A percentile compares a stretch with the other conserved stretches of the same genome.
phyloP scores from a whole-genome alignment of 305 asterid genomes.

The Fraxinus sp. region DNA sequence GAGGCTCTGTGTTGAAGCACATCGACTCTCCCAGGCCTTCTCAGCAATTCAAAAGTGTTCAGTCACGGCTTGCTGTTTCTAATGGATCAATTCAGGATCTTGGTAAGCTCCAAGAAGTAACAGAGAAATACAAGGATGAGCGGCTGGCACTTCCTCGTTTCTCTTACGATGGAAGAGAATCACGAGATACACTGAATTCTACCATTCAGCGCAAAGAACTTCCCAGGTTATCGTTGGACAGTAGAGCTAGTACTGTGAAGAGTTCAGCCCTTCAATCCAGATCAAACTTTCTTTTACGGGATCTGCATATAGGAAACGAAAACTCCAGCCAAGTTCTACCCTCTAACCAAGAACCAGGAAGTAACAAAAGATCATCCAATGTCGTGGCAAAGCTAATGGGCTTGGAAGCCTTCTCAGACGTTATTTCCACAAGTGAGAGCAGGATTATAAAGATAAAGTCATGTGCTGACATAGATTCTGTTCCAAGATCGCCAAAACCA shows the following conservation, averaged over 20 bases:
- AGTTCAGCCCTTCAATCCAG: slow-evolving; percentile 52
- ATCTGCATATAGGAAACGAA: slow-evolving; percentile 36
- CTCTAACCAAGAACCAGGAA: slow-evolving; percentile 44
- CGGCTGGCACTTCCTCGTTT: slow-evolving; percentile 50
- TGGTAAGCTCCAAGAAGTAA: slow-evolving; percentile 37
- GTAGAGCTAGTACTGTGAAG: slow-evolving; percentile 59
- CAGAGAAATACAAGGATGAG: slow-evolving; percentile 41
- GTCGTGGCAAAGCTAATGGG: slow-evolving; percentile 94
- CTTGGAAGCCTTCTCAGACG: slow-evolving; percentile 59
- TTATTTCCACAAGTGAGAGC: slow-evolving; percentile 36
- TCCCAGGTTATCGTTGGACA: slow-evolving; percentile 85
- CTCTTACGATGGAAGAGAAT: slow-evolving; percentile 83
- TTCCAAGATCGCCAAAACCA: slow-evolving; percentile 28
- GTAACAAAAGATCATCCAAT: slow-evolving; percentile 59
- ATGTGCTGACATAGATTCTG: slow-evolving; percentile 31
- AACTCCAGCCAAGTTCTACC: slow-evolving; percentile 27
- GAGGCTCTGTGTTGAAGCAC: slow-evolving; percentile 63
- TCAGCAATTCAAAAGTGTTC: slow-evolving; percentile 41
- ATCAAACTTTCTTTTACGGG: slow-evolving; percentile 43
- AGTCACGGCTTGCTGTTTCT: slow-evolving; percentile 32
- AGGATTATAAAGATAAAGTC: slow-evolving; percentile 33
- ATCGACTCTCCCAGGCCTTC: slow-evolving; percentile 86
- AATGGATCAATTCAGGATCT: slow-evolving; percentile 41
- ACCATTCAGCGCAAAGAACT: slow-evolving; percentile 58
- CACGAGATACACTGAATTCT: slow-evolving; percentile 48